A percentile compares a stretch with the other conserved stretches of the same genome.
Conservation (phyloP, 768 basidiomycete species). For the Leucosporidium creatinivorum region DNA sequence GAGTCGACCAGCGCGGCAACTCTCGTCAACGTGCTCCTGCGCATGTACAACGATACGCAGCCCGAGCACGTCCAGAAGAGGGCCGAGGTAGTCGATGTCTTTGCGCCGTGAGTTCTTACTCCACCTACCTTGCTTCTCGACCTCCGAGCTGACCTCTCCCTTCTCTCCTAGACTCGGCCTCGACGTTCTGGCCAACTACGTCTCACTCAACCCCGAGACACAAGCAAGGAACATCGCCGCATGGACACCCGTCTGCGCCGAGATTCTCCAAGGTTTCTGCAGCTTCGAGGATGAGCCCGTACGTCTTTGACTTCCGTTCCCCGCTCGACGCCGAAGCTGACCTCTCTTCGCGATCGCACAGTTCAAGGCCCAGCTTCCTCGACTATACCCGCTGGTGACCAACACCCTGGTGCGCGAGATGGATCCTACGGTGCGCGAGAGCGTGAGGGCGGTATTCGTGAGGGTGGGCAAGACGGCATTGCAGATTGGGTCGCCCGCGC, state of each 20-base stretch:
- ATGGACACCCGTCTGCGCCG: conserved; percentile 98
- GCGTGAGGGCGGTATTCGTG: conserved; percentile 65
- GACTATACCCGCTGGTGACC: conserved; percentile 81
- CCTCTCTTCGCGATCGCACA: conserved; percentile 40
- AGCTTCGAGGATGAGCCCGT: conserved; percentile 86
- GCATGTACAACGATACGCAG: conserved; percentile 91
- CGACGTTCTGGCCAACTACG: conserved; percentile 84
- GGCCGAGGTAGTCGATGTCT: conserved; percentile 65
- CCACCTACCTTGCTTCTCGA: not conserved
- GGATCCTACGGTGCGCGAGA: conserved; percentile 70
- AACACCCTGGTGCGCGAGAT: conserved; percentile 77
- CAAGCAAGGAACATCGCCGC: conserved; percentile 92
- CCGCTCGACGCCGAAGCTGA: not conserved
- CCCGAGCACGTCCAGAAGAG: conserved; percentile 57
- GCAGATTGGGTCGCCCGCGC: not conserved
- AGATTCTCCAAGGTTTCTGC: conserved; percentile 83
- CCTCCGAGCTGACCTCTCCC: conserved; percentile 47
- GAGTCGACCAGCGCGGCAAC: conserved; percentile 96
- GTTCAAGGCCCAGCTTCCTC: conserved; percentile 81
- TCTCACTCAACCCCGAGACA: conserved; percentile 75
- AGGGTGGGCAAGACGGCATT: conserved; percentile 15
- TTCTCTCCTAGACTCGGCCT: conserved; percentile 65
- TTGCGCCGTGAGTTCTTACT: conserved; percentile 53
- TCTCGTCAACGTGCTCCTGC: conserved; percentile 77
- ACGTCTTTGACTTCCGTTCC: conserved; percentile 40